Base-by-base conservation (phyloP, 768 basidiomycete genomes). In the Kwoniella mangroviensis region DNA sequence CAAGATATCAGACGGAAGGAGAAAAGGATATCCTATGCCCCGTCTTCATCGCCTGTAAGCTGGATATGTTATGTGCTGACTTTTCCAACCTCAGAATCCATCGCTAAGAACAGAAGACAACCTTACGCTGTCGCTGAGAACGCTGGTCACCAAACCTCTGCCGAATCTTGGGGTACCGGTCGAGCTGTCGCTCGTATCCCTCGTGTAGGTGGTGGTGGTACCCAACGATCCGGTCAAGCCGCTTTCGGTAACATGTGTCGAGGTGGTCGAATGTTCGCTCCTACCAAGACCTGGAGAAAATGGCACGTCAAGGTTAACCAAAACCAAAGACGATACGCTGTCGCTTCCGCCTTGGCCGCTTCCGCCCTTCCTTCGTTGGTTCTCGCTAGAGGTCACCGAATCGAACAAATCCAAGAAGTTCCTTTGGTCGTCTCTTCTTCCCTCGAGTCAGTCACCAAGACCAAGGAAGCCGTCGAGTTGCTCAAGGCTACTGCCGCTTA, bases 201-300 rank as follows among this genome's bases (percentile, higher is more conserved):
- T 85, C 96, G 97, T 92, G 96, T 99, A 74, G 93, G 93, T 83
- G 97, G 97, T 83, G 92, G 92, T 83, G 97, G 97, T 85, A 98
- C 97, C 78, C 93, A 96, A 87, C 92, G 97, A 77, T 95, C 97
- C 67, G 97, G 97, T 71, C 96, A 96, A 91, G 97, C 93, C 84
- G 97, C 97, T 41, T 98, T 98, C 86, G 97, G 97, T 82, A 98
- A 98, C 91, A 98, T 99, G 97, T 98, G 96, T 88, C 92, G 97
- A 85, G 96, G 97, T 83, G 97, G 97, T 87, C 94, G 97, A 83
- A 98, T 99, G 97, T 98, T 99, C 86, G 96, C 96, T 34, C 97
- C 97, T 19, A 98, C 96, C 86, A 98, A 97, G 88, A 92, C 90
- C 83, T 98, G 95, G 96, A 91, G 96, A 86, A 95, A 90, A 85